phyloP scores from a whole-genome alignment of 306 rosid species.

The Bauhinia variegata region DNA sequence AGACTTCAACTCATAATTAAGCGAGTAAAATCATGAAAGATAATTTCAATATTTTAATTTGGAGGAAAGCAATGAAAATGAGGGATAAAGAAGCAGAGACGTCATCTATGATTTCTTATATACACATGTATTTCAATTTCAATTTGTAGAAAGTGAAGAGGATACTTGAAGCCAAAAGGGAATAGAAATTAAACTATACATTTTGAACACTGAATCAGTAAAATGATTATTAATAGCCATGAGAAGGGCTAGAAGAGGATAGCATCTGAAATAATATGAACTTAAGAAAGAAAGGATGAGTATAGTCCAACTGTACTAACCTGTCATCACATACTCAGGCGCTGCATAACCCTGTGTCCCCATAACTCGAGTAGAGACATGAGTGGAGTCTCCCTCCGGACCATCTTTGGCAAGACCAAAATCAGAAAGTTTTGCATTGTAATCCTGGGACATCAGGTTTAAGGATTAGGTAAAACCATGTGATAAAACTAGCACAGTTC shows the following conservation, averaged over 20 bases:
- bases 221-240: background rate
- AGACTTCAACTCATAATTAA: too few species aligned
- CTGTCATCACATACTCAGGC: constrained; percentile 70
- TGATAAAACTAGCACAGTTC: background rate
- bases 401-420: constrained; percentile 73
- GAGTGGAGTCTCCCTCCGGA: constrained; percentile 61
- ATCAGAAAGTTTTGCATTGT: constrained; percentile 69
- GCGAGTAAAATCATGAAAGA: too few species aligned
- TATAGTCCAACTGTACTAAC: constrained; percentile 42
- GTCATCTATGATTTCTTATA: too few species aligned
- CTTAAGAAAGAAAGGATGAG: background rate
- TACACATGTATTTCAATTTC: background rate
- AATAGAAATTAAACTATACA: background rate
- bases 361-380: constrained; percentile 62
- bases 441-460: constrained; percentile 49
- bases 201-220: background rate
- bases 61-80: too few species aligned
- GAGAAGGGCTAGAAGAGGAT: background rate
- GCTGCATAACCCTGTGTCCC: constrained; percentile 74
- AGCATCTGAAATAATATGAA: background rate
- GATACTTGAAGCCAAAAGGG: background rate
- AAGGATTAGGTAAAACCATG: background rate
- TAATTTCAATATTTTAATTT: too few species aligned
- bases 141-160: too few species aligned
- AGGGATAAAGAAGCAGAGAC: too few species aligned